These are phyloP conservation scores for Hansfordia pulvinata DNA, from an alignment of 2,329 filamentous ascomycete genomes.

Conservation along the genomic window DNA sequence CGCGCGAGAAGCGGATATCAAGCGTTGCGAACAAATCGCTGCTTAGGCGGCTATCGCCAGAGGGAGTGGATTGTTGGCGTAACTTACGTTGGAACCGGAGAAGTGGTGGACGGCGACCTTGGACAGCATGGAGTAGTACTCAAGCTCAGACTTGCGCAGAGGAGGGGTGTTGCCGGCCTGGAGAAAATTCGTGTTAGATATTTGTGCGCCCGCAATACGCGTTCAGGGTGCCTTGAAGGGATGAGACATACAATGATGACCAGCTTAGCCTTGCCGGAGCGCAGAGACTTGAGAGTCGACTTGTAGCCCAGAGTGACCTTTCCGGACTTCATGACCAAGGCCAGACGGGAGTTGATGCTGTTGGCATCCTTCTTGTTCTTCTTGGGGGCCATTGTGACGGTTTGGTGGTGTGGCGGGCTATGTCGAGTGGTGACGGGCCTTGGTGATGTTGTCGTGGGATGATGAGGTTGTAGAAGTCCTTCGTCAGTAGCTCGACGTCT, in stretches of 20 bases:
- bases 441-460: too few relatives aligned
- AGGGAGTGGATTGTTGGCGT: too few relatives aligned
- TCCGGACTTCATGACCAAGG: slow-evolving; percentile 34
- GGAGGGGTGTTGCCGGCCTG: slow-evolving; percentile 92
- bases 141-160: slow-evolving; percentile 93
- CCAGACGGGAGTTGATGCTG: slow-evolving; percentile 40
- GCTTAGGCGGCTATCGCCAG: too few relatives aligned
- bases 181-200: slow-evolving; percentile 32
- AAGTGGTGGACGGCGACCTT: slow-evolving; percentile 98
- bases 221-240: slow-evolving; percentile 1
- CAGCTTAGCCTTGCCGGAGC: slow-evolving; percentile 95
- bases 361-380: slow-evolving; percentile 87
- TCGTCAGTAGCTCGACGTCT: too few relatives aligned
- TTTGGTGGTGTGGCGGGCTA: slow-evolving; percentile 25
- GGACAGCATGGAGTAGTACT: slow-evolving; percentile 87
- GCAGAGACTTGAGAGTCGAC: slow-evolving; percentile 77
- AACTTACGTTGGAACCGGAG: slow-evolving; percentile 94
- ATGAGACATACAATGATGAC: slow-evolving; percentile 61
- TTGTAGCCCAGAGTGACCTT: slow-evolving; percentile 86
- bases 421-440: too few relatives aligned
- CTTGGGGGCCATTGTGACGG: slow-evolving; percentile 48
- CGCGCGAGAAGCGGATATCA: too few relatives aligned
- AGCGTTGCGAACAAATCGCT: too few relatives aligned
- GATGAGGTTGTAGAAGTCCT: too few relatives aligned
- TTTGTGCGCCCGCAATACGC: neutral